phyloP scores from a whole-genome alignment of 2,329 filamentous ascomycete species.

The Penicillium sp. region DNA sequence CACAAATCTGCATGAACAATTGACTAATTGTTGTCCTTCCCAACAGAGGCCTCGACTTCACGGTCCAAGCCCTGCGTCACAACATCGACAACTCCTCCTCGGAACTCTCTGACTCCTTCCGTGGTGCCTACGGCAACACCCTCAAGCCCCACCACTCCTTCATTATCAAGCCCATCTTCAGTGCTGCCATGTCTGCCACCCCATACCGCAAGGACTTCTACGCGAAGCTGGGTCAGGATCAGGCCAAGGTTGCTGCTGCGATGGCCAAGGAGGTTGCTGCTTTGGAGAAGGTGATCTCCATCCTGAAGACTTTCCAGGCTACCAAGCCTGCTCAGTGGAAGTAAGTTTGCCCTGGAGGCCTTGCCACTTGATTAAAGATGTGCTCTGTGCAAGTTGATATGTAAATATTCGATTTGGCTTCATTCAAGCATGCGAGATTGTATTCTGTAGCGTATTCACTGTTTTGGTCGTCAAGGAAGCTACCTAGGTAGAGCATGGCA shows the following conservation, averaged over 20 bases:
- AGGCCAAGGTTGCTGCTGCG: slow-evolving; percentile 58
- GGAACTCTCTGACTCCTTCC: slow-evolving; percentile 85
- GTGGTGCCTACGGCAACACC: slow-evolving; percentile 75
- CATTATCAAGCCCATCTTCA: slow-evolving; percentile 87
- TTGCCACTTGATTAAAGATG: slow-evolving; percentile 5
- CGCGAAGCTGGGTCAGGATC: slow-evolving; percentile 63
- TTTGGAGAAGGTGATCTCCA: slow-evolving; percentile 73
- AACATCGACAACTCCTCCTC: slow-evolving; percentile 67
- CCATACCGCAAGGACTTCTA: slow-evolving; percentile 96
- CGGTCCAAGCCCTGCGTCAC: slow-evolving; percentile 73
- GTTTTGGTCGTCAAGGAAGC: not conserved
- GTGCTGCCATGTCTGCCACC: slow-evolving; percentile 84
- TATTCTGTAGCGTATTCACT: slow-evolving; percentile 17
- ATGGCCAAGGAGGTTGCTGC: slow-evolving; percentile 71
- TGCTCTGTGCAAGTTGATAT: slow-evolving; percentile 13
- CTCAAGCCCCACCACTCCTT: slow-evolving; percentile 91
- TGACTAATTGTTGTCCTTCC: not conserved
- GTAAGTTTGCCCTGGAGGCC: slow-evolving; percentile 9
- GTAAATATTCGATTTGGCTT: slow-evolving; percentile 23
- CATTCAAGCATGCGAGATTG: slow-evolving; percentile 15
- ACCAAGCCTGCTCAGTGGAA: slow-evolving; percentile 52
- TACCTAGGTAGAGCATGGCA: not conserved
- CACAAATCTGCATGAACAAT: not conserved
- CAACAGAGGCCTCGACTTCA: slow-evolving; percentile 86
- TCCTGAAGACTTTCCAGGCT: slow-evolving; percentile 65